Percentiles rank a stretch among this genome's conserved stretches.
Conservation (phyloP, 2,329 filamentous ascomycete species). For the Colletotrichum siamense region DNA sequence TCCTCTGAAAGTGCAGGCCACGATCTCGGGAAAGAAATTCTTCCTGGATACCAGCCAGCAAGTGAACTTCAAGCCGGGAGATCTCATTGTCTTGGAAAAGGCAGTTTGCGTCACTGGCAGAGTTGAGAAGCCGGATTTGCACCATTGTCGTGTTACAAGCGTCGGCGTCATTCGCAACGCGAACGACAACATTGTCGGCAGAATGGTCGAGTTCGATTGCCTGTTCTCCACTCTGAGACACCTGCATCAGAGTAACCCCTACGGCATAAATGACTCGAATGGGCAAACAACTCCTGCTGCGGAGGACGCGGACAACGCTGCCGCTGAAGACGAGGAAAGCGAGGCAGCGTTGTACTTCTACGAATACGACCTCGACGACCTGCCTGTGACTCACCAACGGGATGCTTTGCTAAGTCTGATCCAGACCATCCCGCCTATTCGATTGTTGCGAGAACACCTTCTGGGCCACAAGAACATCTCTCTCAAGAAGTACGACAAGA, state of each 20-base stretch:
- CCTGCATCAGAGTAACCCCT: background rate
- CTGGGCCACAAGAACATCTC: conserved; percentile 38
- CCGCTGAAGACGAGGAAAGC: background rate
- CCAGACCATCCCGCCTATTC: conserved; percentile 65
- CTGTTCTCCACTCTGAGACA: background rate
- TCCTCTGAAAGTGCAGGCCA: conserved; percentile 6
- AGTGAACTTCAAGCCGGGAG: conserved; percentile 1
- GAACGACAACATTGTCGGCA: conserved; percentile 32
- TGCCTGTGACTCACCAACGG: conserved; percentile 50
- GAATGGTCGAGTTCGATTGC: conserved; percentile 3
- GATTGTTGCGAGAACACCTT: conserved; percentile 59
- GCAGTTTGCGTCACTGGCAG: background rate
- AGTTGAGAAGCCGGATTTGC: background rate
- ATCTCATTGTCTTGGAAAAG: conserved; percentile 12
- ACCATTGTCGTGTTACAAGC: conserved; percentile 13
- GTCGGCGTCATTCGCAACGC: conserved; percentile 27
- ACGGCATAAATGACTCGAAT: background rate
- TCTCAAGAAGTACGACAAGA: conserved; percentile 52
- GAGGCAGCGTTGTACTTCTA: conserved; percentile 44
- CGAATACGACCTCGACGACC: conserved; percentile 61
- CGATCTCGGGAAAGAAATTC: conserved; percentile 22
- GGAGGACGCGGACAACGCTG: background rate
- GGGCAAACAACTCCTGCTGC: background rate
- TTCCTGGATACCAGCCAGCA: conserved; percentile 28
- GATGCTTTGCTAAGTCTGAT: conserved; percentile 58